These are phyloP conservation scores for Trichosporon faecale DNA, from an alignment of 1,284 basidiomycete species.

Conservation along the genomic window DNA sequence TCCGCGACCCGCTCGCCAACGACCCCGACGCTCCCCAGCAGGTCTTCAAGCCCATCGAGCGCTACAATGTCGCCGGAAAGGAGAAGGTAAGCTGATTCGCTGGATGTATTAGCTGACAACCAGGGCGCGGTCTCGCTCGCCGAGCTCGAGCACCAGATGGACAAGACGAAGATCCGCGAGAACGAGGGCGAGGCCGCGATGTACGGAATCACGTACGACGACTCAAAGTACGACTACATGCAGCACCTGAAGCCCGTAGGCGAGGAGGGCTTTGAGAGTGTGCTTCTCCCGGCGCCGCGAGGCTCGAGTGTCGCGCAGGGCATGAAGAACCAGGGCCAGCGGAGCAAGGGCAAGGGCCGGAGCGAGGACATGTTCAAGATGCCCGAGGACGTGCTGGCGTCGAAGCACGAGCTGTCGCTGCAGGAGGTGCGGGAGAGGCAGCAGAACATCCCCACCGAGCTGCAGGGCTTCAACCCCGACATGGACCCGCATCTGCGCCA, in stretches of 20 bases:
- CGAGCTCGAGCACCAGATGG: constrained; percentile 55
- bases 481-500: constrained; percentile 96
- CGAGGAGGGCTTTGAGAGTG: constrained; percentile 61
- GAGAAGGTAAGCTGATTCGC: background rate
- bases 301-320: constrained; percentile 43
- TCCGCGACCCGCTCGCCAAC: constrained; percentile 82
- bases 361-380: constrained; percentile 53
- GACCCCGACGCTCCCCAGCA: constrained; percentile 85
- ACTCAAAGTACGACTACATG: constrained; percentile 99
- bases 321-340: constrained; percentile 36
- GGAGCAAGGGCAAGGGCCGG: constrained; percentile 39
- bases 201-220: constrained; percentile 94
- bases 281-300: constrained; percentile 69
- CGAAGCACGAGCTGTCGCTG: constrained; percentile 67
- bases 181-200: constrained; percentile 78
- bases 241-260: constrained; percentile 84
- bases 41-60: constrained; percentile 78
- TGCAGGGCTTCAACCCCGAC: constrained; percentile 87
- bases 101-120: constrained; percentile 36
- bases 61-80: constrained; percentile 65
- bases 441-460: constrained; percentile 68
- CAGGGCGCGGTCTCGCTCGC: constrained; percentile 53
- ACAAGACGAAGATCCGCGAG: constrained; percentile 38
- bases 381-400: constrained; percentile 70
- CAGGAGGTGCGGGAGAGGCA: constrained; percentile 64